Evolutionary conservation across 345 rosid genomes (phyloP).

Genomic region (Raphanus raphanistrum): DNA sequence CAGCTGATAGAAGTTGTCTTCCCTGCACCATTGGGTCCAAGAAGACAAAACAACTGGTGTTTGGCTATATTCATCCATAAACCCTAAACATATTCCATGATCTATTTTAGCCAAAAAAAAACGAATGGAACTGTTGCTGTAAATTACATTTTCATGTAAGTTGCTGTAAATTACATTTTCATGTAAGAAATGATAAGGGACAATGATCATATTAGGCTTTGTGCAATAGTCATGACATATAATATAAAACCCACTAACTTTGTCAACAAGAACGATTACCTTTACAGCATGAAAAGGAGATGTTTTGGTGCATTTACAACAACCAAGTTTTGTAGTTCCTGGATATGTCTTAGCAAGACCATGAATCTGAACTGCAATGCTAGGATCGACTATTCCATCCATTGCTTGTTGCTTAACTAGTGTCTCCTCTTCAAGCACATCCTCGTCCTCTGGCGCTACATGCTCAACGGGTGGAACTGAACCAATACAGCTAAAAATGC

Average conservation of each 20-base stretch:
- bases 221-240: neutral
- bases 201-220: neutral
- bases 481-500: slow-evolving; percentile 67
- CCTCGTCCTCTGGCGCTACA: slow-evolving; percentile 65
- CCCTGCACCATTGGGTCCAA: slow-evolving; percentile 96
- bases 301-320: slow-evolving; percentile 73
- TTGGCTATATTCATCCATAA: slow-evolving; percentile 79
- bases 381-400: slow-evolving; percentile 50
- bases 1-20: slow-evolving; percentile 85
- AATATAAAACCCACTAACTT: neutral
- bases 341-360: slow-evolving; percentile 80
- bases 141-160: neutral
- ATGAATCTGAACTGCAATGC: slow-evolving; percentile 76
- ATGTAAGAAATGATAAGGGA: neutral
- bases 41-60: slow-evolving; percentile 89
- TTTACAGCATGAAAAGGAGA: slow-evolving; percentile 75
- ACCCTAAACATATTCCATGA: slow-evolving; percentile 48
- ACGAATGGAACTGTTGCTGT: neutral
- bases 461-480: slow-evolving; percentile 59
- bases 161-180: neutral
- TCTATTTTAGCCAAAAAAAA: slow-evolving; percentile 3
- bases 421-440: slow-evolving; percentile 82
- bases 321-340: slow-evolving; percentile 54
- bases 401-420: slow-evolving; percentile 53
- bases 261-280: slow-evolving; percentile 39